Evolutionary conservation across 179 eudicot species (phyloP).

Genomic region (Kewa caespitosa): DNA sequence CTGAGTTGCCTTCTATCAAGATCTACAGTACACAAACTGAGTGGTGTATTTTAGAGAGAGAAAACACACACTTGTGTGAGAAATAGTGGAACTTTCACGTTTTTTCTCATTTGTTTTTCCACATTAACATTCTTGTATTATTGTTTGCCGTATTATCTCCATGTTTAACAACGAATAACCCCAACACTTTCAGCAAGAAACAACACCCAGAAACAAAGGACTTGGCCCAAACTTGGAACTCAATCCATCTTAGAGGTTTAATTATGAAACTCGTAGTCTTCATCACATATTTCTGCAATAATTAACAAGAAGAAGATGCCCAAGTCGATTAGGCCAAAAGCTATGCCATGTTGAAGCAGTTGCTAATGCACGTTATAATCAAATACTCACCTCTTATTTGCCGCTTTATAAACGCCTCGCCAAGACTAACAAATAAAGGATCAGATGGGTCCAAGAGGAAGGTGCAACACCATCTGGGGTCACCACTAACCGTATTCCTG

Average conservation of each 20-base stretch:
- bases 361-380: background rate
- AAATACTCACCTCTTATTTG: conserved; percentile 69
- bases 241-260: background rate
- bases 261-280: background rate
- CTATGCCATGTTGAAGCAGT: background rate
- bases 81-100: no score
- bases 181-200: background rate
- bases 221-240: background rate
- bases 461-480: conserved; percentile 95
- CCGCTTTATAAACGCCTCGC: conserved; percentile 79
- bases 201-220: background rate
- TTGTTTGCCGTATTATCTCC: no score
- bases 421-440: conserved; percentile 80
- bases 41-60: no score
- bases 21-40: no score
- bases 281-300: background rate
- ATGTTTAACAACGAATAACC: no score
- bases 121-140: no score
- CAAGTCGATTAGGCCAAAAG: no score
- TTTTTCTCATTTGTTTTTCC: no score
- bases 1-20: no score
- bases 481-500: conserved; percentile 80
- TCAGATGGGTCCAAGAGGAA: conserved; percentile 96
- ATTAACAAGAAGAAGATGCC: no score
- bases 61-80: no score